phyloP scores from a whole-genome alignment of 2,329 filamentous ascomycete species.

The Alternaria gaisen region DNA sequence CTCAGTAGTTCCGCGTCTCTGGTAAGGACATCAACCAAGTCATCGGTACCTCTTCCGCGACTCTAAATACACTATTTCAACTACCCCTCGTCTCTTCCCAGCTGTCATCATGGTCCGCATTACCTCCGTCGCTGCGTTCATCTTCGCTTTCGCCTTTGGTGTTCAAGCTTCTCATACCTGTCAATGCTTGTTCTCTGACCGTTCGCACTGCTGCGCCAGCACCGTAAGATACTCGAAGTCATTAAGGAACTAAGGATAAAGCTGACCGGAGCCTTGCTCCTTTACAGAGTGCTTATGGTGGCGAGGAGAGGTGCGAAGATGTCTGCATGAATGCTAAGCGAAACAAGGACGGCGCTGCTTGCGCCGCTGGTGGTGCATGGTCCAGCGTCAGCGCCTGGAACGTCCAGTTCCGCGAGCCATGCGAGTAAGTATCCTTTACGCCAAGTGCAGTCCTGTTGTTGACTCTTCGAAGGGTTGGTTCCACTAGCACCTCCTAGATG shows the following conservation, averaged over 20 bases:
- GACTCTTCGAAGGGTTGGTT: not conserved
- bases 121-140: not conserved
- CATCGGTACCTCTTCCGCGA: not conserved
- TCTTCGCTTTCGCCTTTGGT: not conserved
- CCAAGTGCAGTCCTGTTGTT: not conserved
- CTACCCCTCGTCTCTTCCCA: not conserved
- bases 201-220: not conserved
- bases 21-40: not conserved
- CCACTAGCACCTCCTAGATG: not conserved
- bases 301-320: not conserved
- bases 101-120: not conserved
- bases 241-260: not conserved
- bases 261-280: not conserved
- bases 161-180: constrained; percentile 5
- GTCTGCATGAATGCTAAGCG: not conserved
- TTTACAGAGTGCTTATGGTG: not conserved
- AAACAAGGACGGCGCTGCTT: not conserved
- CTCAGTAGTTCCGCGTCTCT: not conserved
- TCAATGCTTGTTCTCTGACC: not conserved
- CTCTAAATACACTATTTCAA: not conserved
- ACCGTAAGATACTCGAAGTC: not conserved
- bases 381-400: not conserved
- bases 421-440: not conserved
- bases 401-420: constrained; percentile 1
- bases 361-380: not conserved